Percentiles rank a stretch among this genome's conserved stretches.
phyloP scores from a whole-genome alignment of 1,284 basidiomycete species.

The Tetrapyrgos nigripes region DNA sequence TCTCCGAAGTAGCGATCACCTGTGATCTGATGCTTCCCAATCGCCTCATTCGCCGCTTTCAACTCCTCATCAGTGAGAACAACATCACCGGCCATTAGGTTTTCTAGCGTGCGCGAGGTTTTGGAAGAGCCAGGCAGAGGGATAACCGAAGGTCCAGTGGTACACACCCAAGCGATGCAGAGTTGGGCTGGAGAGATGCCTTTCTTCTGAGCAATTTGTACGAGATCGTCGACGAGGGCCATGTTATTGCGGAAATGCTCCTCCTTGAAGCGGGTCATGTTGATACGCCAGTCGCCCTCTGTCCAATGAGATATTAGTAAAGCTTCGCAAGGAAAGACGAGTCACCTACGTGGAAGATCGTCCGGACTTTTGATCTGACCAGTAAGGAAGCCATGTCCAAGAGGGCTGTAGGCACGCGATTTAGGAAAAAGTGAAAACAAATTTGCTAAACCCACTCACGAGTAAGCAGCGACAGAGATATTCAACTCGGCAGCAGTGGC shows the following conservation, averaged over 20 bases:
- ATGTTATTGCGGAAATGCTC: constrained; percentile 61
- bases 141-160: constrained; percentile 52
- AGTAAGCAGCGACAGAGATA: background rate
- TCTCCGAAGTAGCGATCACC: constrained; percentile 6
- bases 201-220: constrained; percentile 55
- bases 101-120: constrained; percentile 49
- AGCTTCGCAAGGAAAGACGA: background rate
- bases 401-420: constrained; percentile 37
- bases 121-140: constrained; percentile 62
- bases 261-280: constrained; percentile 30
- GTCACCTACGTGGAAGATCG: constrained; percentile 46
- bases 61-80: constrained; percentile 46
- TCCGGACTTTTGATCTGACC: constrained; percentile 52
- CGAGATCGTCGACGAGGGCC: constrained; percentile 54
- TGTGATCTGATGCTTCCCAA: background rate
- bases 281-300: constrained; percentile 32
- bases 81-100: constrained; percentile 48
- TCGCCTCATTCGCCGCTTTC: constrained; percentile 37
- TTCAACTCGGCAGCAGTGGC: background rate
- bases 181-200: constrained; percentile 62
- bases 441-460: background rate
- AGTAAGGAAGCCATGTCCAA: constrained; percentile 65
- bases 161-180: constrained; percentile 53
- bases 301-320: background rate
- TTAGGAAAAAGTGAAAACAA: background rate